Conservation (phyloP, 495 filamentous ascomycete genomes). For the Hyaloscypha finlandica region DNA sequence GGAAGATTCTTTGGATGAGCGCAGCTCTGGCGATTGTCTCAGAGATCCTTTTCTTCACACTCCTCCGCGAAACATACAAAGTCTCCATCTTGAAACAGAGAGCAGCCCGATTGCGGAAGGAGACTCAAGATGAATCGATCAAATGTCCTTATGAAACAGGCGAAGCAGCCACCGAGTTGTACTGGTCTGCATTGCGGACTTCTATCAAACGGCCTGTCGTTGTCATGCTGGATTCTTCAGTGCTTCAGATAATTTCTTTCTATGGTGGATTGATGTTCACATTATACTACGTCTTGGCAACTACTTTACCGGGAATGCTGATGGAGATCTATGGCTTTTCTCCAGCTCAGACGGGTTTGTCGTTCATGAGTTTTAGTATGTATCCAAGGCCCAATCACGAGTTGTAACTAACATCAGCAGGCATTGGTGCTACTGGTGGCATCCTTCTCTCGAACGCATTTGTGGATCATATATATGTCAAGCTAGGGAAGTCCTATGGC, state of each 20-base stretch:
- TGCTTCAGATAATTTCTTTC: constrained; percentile 51
- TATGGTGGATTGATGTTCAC: constrained; percentile 52
- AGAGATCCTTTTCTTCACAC: constrained; percentile 41
- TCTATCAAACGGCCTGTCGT: constrained; percentile 49
- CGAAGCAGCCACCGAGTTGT: constrained; percentile 18
- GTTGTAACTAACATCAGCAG: constrained; percentile 39
- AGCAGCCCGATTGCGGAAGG: constrained; percentile 42
- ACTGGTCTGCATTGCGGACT: constrained; percentile 31
- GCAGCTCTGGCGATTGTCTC: constrained; percentile 47
- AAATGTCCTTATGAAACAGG: constrained; percentile 46
- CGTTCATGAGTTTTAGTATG: constrained; percentile 56
- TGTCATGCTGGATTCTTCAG: constrained; percentile 48
- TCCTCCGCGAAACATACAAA: constrained; percentile 54
- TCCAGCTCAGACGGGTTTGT: constrained; percentile 45
- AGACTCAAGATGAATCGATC: constrained; percentile 44
- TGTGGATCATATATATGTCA: constrained; percentile 54
- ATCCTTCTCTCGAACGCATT: constrained; percentile 46
- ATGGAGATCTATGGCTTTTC: constrained; percentile 47
- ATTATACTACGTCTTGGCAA: constrained; percentile 56
- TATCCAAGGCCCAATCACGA: neutral
- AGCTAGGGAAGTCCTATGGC: constrained; percentile 41
- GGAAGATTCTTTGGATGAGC: constrained; percentile 58
- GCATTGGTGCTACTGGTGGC: constrained; percentile 50
- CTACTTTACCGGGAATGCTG: constrained; percentile 54
- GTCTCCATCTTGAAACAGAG: constrained; percentile 45